Percentiles rank a stretch among this genome's conserved stretches.
Conservation (phyloP, 352 stramenopile species). For the Pythium aristosporum region DNA sequence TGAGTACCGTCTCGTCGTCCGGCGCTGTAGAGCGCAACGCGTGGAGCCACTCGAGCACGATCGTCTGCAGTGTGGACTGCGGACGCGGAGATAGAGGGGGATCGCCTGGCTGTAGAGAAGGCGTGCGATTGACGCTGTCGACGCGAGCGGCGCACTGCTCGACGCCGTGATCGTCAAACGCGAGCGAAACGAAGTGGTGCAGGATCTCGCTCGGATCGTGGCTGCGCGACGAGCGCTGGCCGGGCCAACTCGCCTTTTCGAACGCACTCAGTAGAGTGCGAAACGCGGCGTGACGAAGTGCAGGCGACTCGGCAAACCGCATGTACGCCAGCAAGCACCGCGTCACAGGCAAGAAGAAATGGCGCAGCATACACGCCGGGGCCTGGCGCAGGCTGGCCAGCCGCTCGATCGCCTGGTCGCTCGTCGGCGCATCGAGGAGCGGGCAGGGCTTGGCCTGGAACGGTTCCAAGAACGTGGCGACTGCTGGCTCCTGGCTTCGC, state of each 20-base stretch:
- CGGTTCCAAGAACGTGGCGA: slow-evolving; percentile 46
- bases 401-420: slow-evolving; percentile 33
- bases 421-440: slow-evolving; percentile 12
- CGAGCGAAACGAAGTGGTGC: slow-evolving; percentile 50
- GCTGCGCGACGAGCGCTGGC: slow-evolving; percentile 33
- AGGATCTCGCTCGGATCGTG: slow-evolving; percentile 49
- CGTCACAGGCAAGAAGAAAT: slow-evolving; percentile 52
- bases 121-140: neutral
- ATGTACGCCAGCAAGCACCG: slow-evolving; percentile 55
- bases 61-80: slow-evolving; percentile 32
- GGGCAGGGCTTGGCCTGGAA: slow-evolving; percentile 35
- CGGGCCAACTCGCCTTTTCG: slow-evolving; percentile 57
- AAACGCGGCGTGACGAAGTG: slow-evolving; percentile 57
- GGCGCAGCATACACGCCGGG: slow-evolving; percentile 37
- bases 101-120: neutral
- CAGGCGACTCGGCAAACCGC: slow-evolving; percentile 32
- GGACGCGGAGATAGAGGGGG: neutral
- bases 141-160: slow-evolving; percentile 15
- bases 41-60: slow-evolving; percentile 49
- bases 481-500: slow-evolving; percentile 49
- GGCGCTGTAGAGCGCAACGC: slow-evolving; percentile 31
- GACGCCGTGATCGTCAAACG: slow-evolving; percentile 50
- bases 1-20: slow-evolving; percentile 37
- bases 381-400: slow-evolving; percentile 39
- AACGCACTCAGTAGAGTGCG: slow-evolving; percentile 48